Evolutionary conservation across 805 yeast species (phyloP).

Genomic region (Yarrowia keelungensis): DNA sequence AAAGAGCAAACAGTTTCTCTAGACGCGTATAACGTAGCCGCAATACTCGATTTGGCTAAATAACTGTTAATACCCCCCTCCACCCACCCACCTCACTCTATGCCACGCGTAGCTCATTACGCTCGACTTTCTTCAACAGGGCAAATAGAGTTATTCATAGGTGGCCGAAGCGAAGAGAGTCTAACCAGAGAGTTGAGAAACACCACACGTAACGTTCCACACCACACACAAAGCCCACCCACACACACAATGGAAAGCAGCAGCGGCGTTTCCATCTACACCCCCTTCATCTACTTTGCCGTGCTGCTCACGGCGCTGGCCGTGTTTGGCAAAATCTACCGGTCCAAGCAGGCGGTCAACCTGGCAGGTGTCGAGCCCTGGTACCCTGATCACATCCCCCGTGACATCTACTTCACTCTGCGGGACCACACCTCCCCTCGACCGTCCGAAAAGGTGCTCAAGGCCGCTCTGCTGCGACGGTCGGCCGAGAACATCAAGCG

Average conservation of each 20-base stretch:
- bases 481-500: slow-evolving; percentile 91
- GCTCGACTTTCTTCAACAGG: not conserved
- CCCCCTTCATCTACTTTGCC: slow-evolving; percentile 79
- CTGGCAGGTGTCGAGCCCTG: slow-evolving; percentile 71
- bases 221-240: not conserved
- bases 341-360: slow-evolving; percentile 58
- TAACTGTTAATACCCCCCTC: not conserved
- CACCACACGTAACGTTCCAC: slow-evolving; percentile 7
- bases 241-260: slow-evolving; percentile 48
- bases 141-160: slow-evolving; percentile 32
- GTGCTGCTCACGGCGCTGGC: slow-evolving; percentile 70
- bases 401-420: slow-evolving; percentile 67
- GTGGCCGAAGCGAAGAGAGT: slow-evolving; percentile 16
- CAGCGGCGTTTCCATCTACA: slow-evolving; percentile 59
- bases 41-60: not conserved
- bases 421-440: slow-evolving; percentile 57
- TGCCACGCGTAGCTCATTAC: slow-evolving; percentile 28
- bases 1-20: not conserved
- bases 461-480: slow-evolving; percentile 69
- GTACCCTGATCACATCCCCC: slow-evolving; percentile 68
- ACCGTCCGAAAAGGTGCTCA: slow-evolving; percentile 79
- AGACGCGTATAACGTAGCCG: not conserved
- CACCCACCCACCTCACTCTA: not conserved
- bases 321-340: slow-evolving; percentile 72
- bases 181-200: not conserved